Base-by-base conservation (phyloP, 2,329 filamentous ascomycete species). In the Fonsecaea pedrosoi region DNA sequence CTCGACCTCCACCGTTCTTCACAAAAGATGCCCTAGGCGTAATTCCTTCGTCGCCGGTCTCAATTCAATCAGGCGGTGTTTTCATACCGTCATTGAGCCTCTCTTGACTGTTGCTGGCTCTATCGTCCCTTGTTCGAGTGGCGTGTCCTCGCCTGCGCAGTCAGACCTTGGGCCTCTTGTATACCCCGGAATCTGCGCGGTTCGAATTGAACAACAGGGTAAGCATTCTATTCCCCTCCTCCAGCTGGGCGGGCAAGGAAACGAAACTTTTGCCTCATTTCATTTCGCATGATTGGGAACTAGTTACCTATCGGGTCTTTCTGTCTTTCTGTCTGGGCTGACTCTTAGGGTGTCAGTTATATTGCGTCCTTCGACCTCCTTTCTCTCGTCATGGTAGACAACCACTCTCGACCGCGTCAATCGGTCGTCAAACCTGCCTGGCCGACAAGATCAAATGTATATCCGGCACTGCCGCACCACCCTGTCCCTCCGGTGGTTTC, bases 381-480 rank as follows among this genome's bases (percentile, higher is more conserved):
- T 25, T 61, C 12, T 12, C 50, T 12, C 45, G 48, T 40, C 53
- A 68, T 66, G 67, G 53, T 45, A 30, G 34, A 62, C 15, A 15
- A 55, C 35, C 34, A 25, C 32, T 25, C 67, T 60, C 67, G 45
- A 60, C 45, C 42, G n/a, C 34, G 21, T 53, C 56, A 67, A 12
- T 50, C 37, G 38, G 38, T 21, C 50, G 37, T 56, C 30, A 37
- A 60, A 42, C 62, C 37, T 37, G 21, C 32, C 10, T 58, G 56
- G 54, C 45, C 50, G 25, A 45, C 59, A 25, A 64, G 60, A 12
- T 56, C 65, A 53, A 65, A 65, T 68, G 68, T 70, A 68, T 54
- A 45, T 62, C 30, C 37, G 59, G 48, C 68, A 68, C 68, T 60
- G 68, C 68, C 68, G 48, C 62, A 34, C 30, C 32, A 12, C n/a